These are phyloP conservation scores for Colletotrichum costaricense DNA, from an alignment of 2,329 filamentous ascomycete species.

Conservation along the genomic window DNA sequence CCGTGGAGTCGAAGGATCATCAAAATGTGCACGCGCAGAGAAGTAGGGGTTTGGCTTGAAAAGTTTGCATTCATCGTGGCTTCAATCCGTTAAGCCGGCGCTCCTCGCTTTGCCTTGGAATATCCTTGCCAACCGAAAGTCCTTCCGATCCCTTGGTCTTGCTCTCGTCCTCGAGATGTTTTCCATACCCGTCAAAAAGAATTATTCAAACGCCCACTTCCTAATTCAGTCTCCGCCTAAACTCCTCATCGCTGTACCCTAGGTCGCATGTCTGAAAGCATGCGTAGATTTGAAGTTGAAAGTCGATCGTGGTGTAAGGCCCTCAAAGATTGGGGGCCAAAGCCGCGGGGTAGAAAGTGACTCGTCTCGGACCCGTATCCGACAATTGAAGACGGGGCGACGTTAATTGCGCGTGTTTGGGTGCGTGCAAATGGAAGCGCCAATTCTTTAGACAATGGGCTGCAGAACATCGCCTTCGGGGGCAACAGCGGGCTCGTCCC, in stretches of 20 bases:
- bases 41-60: neutral
- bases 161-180: neutral
- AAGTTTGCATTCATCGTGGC: neutral
- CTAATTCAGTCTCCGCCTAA: neutral
- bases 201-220: slow-evolving; percentile 15
- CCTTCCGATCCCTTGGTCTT: neutral
- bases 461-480: slow-evolving; percentile 12
- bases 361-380: neutral
- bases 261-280: slow-evolving; percentile 16
- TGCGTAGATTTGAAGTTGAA: slow-evolving; percentile 22
- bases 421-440: too few species aligned
- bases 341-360: neutral
- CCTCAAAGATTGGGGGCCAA: neutral
- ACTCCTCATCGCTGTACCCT: slow-evolving; percentile 21
- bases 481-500: neutral
- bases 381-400: neutral
- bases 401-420: neutral
- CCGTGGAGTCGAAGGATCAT: neutral
- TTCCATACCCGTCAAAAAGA: neutral
- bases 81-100: neutral
- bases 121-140: neutral
- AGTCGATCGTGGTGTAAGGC: neutral
- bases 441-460: neutral
- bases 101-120: neutral
- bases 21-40: neutral